Conservation (phyloP, 139 green algal species). For the Micromonas pusilla region DNA sequence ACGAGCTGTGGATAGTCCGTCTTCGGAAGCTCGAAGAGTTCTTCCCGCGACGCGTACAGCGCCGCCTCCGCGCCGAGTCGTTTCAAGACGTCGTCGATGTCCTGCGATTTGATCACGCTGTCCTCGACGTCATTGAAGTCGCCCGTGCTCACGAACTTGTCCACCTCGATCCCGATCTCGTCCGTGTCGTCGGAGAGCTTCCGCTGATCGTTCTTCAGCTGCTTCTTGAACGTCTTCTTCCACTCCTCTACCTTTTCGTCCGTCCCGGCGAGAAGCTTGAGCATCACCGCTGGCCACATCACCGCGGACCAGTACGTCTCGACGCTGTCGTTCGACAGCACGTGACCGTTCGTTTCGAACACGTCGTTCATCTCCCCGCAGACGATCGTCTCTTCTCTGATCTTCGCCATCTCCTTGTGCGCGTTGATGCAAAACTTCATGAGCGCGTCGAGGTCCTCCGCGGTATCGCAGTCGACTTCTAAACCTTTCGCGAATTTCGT, state of each 20-base stretch:
- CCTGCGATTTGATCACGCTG: conserved; percentile 42
- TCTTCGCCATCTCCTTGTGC: too few relatives aligned
- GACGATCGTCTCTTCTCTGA: too few relatives aligned
- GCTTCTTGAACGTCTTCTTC: conserved; percentile 40
- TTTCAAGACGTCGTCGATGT: conserved; percentile 50
- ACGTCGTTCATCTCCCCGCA: conserved; percentile 29
- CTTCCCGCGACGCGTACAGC: conserved; percentile 58
- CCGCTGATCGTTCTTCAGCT: conserved; percentile 38
- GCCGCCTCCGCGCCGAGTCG: conserved; percentile 42
- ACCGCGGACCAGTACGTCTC: conserved; percentile 53
- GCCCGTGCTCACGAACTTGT: conserved; percentile 51
- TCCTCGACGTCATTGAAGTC: conserved; percentile 61
- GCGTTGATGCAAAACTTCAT: too few relatives aligned
- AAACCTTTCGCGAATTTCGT: conserved; percentile 14
- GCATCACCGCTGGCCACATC: conserved; percentile 51
- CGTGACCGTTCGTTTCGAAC: conserved; percentile 42
- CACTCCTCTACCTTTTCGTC: conserved; percentile 27
- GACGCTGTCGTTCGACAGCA: conserved; percentile 32
- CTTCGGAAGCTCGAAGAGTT: conserved; percentile 65
- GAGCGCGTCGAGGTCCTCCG: conserved; percentile 66
- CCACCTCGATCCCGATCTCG: conserved; percentile 44
- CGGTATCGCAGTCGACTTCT: conserved; percentile 26
- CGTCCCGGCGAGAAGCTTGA: conserved; percentile 34
- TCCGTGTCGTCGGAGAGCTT: conserved; percentile 30
- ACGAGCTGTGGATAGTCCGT: conserved; percentile 52